These are phyloP conservation scores for Auricularia cornea DNA, from an alignment of 768 basidiomycete species.

Conservation along the genomic window DNA sequence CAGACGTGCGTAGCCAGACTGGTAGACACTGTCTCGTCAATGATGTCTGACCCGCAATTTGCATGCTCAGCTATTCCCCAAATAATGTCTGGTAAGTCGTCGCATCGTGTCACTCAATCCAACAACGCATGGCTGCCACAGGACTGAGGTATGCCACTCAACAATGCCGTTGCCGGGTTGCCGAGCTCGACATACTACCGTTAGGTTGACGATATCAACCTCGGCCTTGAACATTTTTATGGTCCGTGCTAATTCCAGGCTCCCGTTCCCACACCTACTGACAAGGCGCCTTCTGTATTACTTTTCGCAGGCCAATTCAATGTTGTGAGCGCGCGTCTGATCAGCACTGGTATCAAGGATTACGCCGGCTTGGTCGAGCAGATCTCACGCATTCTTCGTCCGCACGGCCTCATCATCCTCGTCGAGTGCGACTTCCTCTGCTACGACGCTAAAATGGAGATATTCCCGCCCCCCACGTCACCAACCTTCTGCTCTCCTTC, in stretches of 20 bases:
- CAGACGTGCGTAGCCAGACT: constrained; percentile 47
- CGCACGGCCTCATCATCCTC: constrained; percentile 58
- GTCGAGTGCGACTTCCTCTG: constrained; percentile 61
- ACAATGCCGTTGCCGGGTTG: constrained; percentile 2
- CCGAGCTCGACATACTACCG: constrained; percentile 6
- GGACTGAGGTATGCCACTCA: constrained; percentile 1
- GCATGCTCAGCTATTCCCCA: background rate
- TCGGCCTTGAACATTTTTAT: constrained; percentile 75
- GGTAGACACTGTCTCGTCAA: constrained; percentile 3
- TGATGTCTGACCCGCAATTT: background rate
- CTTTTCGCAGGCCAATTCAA: constrained; percentile 46
- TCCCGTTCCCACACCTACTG: constrained; percentile 49
- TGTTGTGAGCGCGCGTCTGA: constrained; percentile 62
- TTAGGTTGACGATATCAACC: constrained; percentile 79
- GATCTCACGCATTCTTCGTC: constrained; percentile 56
- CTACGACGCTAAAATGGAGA: constrained; percentile 38
- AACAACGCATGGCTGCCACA: background rate
- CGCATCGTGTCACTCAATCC: background rate
- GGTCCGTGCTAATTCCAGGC: constrained; percentile 58
- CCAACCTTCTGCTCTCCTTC: background rate
- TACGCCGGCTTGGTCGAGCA: constrained; percentile 57
- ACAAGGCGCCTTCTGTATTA: constrained; percentile 7
- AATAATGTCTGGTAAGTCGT: background rate
- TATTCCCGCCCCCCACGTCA: background rate
- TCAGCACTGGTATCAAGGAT: constrained; percentile 71